Percentiles rank a stretch among this genome's conserved stretches.
Conservation (phyloP, 2,329 filamentous ascomycete species). For the Phaeosphaeriaceae sp. region DNA sequence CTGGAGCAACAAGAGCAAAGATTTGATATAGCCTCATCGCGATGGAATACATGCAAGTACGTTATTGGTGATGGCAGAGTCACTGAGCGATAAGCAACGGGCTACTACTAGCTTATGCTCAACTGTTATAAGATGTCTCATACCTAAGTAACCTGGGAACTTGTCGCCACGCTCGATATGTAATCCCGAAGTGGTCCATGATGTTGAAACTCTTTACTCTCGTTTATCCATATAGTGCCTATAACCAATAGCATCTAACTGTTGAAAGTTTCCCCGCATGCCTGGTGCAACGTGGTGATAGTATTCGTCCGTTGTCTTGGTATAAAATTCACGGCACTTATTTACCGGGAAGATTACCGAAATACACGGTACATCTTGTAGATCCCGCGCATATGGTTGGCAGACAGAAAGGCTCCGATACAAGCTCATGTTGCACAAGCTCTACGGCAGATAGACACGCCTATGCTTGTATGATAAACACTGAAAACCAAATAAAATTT, state of each 20-base stretch:
- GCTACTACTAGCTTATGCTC: not conserved
- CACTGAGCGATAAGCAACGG: not conserved
- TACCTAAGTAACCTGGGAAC: not conserved
- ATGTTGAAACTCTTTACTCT: conserved; percentile 5
- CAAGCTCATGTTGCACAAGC: not conserved
- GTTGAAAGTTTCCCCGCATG: conserved; percentile 1
- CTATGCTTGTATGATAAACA: too few relatives aligned
- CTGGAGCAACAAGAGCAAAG: conserved; percentile 11
- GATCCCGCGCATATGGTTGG: conserved; percentile 1
- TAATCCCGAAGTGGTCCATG: not conserved
- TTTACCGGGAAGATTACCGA: not conserved
- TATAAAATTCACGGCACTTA: conserved; percentile 3
- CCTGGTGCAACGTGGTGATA: not conserved
- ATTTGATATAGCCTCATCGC: conserved; percentile 14
- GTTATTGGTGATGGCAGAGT: not conserved
- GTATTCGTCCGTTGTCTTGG: not conserved
- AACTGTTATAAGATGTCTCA: not conserved
- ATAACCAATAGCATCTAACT: not conserved
- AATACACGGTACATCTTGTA: not conserved
- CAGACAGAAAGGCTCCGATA: not conserved
- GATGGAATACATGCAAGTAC: not conserved
- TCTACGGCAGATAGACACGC: too few relatives aligned
- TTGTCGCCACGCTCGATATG: not conserved
- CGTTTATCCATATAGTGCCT: conserved; percentile 4
- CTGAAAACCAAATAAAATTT: too few relatives aligned